phyloP scores from a whole-genome alignment of 2,329 filamentous ascomycete species.

The Pseudocercospora fijiensis region DNA sequence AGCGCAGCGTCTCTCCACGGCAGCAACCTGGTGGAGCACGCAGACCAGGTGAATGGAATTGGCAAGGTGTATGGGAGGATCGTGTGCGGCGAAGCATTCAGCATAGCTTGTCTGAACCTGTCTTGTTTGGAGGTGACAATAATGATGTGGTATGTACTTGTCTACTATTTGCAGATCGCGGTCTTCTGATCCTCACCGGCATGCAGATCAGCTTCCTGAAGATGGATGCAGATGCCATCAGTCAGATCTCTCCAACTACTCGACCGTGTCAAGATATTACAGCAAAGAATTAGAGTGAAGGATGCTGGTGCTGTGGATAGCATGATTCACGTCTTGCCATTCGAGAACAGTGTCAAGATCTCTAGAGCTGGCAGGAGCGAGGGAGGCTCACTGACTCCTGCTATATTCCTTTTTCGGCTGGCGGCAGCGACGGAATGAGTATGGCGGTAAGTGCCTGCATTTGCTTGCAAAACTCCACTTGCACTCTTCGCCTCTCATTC shows the following conservation, averaged over 20 bases:
- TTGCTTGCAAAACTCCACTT: background rate
- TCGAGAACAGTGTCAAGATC: background rate
- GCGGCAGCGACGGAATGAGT: background rate
- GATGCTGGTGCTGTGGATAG: background rate
- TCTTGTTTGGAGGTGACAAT: constrained; percentile 68
- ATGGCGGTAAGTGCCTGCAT: background rate
- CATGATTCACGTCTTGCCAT: background rate
- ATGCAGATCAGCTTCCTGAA: constrained; percentile 36
- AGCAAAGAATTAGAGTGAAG: background rate
- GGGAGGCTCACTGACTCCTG: background rate
- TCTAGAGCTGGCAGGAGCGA: background rate
- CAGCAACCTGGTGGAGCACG: constrained; percentile 49
- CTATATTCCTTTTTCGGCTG: background rate
- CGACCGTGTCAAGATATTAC: background rate
- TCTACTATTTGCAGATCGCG: background rate
- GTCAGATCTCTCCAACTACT: constrained; percentile 23
- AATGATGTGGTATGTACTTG: constrained; percentile 68
- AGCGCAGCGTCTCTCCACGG: constrained; percentile 31
- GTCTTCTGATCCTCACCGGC: background rate
- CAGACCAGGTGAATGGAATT: constrained; percentile 86
- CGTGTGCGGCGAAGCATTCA: constrained; percentile 77
- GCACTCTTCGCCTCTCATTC: background rate
- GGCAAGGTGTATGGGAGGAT: constrained; percentile 95
- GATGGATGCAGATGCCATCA: constrained; percentile 29
- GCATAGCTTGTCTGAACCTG: constrained; percentile 72